Evolutionary conservation across 495 filamentous ascomycete species (phyloP), one percentile per base, ranked within the genome.

Genomic region (Lophium mytilinum): DNA sequence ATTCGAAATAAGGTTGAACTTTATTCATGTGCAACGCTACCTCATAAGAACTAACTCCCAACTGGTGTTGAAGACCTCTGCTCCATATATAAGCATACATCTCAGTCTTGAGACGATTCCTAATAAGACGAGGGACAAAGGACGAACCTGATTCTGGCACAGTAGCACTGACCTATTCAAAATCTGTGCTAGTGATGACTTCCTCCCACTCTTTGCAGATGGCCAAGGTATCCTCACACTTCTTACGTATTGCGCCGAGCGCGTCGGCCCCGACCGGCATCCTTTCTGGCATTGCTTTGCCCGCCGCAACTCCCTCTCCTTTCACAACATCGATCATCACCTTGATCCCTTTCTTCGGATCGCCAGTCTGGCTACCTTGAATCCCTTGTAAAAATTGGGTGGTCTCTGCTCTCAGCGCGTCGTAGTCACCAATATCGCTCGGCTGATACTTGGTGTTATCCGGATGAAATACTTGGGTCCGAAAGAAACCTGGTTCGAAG

Each of bases 301-400:
- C 70, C 17, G 48, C 51, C 3, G 65, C 61, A 37, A 56, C 49
- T 11, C 72, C 69, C 30, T 73, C 68, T 0, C 69, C 68, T 15
- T 69, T 65, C 0, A 76, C 71, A 12, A 75, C 41, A 58, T 78
- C 73, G 17, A 76, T 58, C 39, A 74, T 69, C 8, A 66, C 52
- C 43, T 68, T 33, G 14, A 71, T 68, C 19, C 61, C 68, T 52
- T 71, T 71, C 10, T 19, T 52, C 2, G 74, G 55, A 63, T 77
- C 71, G 0, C 75, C 75, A 12, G 66, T 64, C 57, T 77, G 60
- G 43, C 46, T 54, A 8, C 48, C 24, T 21, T 66, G 24, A 1
- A 15, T n/a, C 3, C n/a, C 15, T n/a, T 18, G 14, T 10, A 59
- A n/a, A n/a, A 41, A 40, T 12, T 35, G 1, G 4, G 19, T 12